A percentile compares a stretch with the other conserved stretches of the same genome.
Evolutionary conservation across 768 basidiomycete species (phyloP).

Genomic region (Arthromyces matolae): DNA sequence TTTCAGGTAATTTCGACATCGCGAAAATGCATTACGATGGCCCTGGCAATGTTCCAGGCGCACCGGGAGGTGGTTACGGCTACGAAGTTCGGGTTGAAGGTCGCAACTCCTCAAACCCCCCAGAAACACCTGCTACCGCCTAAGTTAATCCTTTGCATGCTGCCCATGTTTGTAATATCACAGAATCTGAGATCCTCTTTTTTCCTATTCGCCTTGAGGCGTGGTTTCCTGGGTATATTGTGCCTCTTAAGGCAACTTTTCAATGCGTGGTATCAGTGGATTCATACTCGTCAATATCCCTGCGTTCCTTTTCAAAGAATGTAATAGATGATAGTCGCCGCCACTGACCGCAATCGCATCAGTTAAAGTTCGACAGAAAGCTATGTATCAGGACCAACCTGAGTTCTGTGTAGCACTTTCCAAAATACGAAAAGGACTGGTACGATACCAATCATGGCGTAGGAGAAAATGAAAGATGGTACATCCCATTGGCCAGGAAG

Average conservation of each 20-base stretch:
- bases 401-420: conserved; percentile 40
- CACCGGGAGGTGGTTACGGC: conserved; percentile 68
- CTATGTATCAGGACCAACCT: conserved; percentile 24
- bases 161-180: conserved; percentile 14
- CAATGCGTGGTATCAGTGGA: conserved; percentile 14
- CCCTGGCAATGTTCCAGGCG: conserved; percentile 63
- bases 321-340: conserved; percentile 33
- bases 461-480: conserved; percentile 47
- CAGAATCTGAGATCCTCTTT: too few species aligned
- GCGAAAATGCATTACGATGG: conserved; percentile 90
- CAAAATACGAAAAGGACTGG: conserved; percentile 42
- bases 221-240: background rate
- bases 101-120: conserved; percentile 49
- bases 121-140: conserved; percentile 27
- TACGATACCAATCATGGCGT: conserved; percentile 40
- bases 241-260: background rate
- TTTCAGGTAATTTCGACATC: conserved; percentile 86
- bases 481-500: conserved; percentile 47
- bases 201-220: too few species aligned
- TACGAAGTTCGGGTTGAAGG: conserved; percentile 70
- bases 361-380: background rate
- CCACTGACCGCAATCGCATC: conserved; percentile 29
- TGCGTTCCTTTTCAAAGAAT: conserved; percentile 45
- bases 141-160: conserved; percentile 3
- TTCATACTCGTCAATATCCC: conserved; percentile 42